Conservation (phyloP, 352 stramenopile genomes). For the Blastocystis sp. region DNA sequence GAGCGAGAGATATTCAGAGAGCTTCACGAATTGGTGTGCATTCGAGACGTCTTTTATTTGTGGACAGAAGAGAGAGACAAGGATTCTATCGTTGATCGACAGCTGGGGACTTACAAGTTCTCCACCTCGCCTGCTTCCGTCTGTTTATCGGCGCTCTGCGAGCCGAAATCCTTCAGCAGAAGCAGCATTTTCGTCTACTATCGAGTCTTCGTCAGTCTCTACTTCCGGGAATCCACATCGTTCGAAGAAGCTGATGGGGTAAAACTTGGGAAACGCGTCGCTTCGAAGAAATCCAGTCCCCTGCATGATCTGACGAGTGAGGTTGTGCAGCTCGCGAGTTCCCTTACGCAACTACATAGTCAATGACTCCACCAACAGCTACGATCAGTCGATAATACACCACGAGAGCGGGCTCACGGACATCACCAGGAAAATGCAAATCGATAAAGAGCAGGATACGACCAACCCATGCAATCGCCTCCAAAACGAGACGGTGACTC, state of each 20-base stretch:
- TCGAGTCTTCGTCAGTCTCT: neutral
- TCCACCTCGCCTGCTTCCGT: neutral
- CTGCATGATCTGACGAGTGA: neutral
- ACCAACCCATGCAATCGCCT: neutral
- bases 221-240: neutral
- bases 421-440: neutral
- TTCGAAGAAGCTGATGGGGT: constrained; percentile 31
- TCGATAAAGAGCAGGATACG: neutral
- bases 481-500: neutral
- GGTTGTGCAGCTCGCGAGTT: neutral
- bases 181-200: neutral
- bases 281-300: neutral
- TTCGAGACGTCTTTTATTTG: neutral
- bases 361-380: too few relatives aligned
- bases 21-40: neutral
- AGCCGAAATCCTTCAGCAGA: neutral
- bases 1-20: neutral
- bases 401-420: constrained; percentile 20
- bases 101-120: neutral
- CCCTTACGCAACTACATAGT: neutral
- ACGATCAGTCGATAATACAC: constrained; percentile 52
- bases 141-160: neutral
- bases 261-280: neutral
- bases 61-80: constrained; percentile 33
- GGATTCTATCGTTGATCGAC: neutral